Percentiles rank a stretch among this genome's conserved stretches.
These are phyloP conservation scores for Malbranchea cinnamomea DNA, from an alignment of 2,329 filamentous ascomycete genomes.

Conservation along the genomic window DNA sequence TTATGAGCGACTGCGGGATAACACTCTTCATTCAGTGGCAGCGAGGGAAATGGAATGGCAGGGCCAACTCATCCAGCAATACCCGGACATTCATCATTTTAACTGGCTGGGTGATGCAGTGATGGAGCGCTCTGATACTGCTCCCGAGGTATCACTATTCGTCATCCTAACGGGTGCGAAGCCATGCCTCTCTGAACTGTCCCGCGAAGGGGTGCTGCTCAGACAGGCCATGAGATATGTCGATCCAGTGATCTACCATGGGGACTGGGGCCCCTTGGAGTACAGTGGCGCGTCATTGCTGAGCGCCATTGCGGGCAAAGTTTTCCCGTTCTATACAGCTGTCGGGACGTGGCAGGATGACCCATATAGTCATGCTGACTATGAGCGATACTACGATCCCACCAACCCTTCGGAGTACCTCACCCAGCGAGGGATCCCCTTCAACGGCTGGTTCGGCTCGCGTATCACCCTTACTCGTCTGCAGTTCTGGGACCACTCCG, in stretches of 20 bases:
- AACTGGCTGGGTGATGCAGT: constrained; percentile 9
- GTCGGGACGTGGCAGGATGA: constrained; percentile 9
- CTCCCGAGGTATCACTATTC: constrained; percentile 10
- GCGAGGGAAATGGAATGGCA: constrained; percentile 1
- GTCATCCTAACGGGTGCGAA: constrained; percentile 7
- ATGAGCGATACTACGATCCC: constrained; percentile 4
- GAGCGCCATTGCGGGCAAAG: constrained; percentile 7
- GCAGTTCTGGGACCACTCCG: constrained; percentile 1
- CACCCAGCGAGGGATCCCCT: constrained; percentile 5
- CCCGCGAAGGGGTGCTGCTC: constrained; percentile 2
- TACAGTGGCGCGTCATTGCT: constrained; percentile 4
- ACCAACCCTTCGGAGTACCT: constrained; percentile 4
- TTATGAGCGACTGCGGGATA: background rate
- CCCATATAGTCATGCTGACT: constrained; percentile 2
- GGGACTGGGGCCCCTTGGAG: constrained; percentile 3
- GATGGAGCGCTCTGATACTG: constrained; percentile 7
- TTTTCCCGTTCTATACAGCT: constrained; percentile 8
- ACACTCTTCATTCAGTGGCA: background rate
- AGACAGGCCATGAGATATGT: constrained; percentile 9
- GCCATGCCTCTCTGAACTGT: constrained; percentile 2
- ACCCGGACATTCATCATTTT: constrained; percentile 9
- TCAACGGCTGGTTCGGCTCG: constrained; percentile 9
- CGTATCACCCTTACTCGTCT: constrained; percentile 3
- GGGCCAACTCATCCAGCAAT: background rate
- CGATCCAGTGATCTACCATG: constrained; percentile 9